These are phyloP conservation scores for Geranium rotundifolium DNA, from an alignment of 345 rosid species.

Conservation along the genomic window DNA sequence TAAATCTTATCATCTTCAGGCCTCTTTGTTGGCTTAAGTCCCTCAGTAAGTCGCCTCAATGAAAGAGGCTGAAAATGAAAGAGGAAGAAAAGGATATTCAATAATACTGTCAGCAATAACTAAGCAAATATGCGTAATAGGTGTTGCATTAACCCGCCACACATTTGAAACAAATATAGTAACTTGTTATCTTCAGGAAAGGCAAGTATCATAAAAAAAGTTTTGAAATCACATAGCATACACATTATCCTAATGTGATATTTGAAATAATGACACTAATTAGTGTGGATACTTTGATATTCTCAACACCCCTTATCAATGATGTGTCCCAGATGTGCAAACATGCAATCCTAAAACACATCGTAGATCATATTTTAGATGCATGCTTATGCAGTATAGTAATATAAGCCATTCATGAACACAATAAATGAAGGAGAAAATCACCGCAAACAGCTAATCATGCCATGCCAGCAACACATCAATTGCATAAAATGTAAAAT, in stretches of 20 bases:
- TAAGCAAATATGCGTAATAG: neutral
- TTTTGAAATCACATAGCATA: neutral
- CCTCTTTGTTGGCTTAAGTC: constrained; percentile 47
- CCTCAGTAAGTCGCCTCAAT: constrained; percentile 78
- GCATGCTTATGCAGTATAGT: neutral
- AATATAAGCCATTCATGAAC: neutral
- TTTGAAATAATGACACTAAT: neutral
- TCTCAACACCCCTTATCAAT: neutral
- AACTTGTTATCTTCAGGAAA: neutral
- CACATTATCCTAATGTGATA: neutral
- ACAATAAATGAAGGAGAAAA: neutral
- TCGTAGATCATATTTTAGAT: neutral
- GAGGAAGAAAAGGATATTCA: constrained; percentile 8
- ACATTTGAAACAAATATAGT: neutral
- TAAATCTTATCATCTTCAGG: constrained; percentile 53
- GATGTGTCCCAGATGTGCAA: neutral
- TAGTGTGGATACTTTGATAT: neutral
- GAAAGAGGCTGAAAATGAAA: constrained; percentile 64
- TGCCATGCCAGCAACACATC: neutral
- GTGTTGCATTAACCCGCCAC: neutral
- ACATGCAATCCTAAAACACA: neutral
- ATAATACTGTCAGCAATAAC: neutral
- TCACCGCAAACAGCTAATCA: too few relatives aligned
- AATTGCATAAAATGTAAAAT: constrained; percentile 2
- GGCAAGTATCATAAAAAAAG: neutral